Conservation (phyloP, 2,329 filamentous ascomycete genomes). For the Nothophaeocryptopus gaeumannii region DNA sequence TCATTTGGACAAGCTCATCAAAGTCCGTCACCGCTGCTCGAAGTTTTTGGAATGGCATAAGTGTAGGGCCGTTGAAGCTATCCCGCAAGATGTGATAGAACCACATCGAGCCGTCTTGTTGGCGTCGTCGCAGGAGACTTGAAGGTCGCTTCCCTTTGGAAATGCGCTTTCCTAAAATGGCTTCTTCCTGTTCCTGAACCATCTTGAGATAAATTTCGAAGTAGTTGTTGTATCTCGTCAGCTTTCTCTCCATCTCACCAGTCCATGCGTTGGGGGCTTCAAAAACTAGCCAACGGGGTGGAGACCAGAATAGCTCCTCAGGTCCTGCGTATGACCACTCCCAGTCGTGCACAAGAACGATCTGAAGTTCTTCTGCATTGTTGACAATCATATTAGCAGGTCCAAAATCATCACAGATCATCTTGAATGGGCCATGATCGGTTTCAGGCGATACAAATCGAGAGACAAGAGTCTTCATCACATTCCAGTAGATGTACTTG, state of each 20-base stretch:
- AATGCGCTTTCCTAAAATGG: slow-evolving; percentile 5
- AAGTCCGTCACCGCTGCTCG: slow-evolving; percentile 1
- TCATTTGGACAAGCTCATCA: slow-evolving; percentile 5
- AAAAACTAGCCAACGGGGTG: slow-evolving; percentile 17
- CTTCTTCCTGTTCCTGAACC: slow-evolving; percentile 3
- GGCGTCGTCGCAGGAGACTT: background rate
- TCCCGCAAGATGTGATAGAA: slow-evolving; percentile 8
- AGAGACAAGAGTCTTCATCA: slow-evolving; percentile 6
- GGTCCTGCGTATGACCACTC: slow-evolving; percentile 28
- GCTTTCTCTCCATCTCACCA: slow-evolving; percentile 1
- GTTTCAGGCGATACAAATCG: slow-evolving; percentile 9
- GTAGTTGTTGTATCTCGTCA: slow-evolving; percentile 6
- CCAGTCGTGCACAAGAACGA: slow-evolving; percentile 27
- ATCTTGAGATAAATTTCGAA: slow-evolving; percentile 5
- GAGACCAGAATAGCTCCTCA: slow-evolving; percentile 21
- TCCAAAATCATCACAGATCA: slow-evolving; percentile 25
- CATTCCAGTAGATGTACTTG: slow-evolving; percentile 24
- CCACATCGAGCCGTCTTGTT: slow-evolving; percentile 4
- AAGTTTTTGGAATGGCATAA: slow-evolving; percentile 4
- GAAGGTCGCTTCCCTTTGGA: too few relatives aligned
- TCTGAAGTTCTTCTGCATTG: slow-evolving; percentile 20
- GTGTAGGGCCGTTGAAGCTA: slow-evolving; percentile 1
- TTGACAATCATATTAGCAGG: slow-evolving; percentile 27
- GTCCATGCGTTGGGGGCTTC: background rate
- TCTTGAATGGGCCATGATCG: slow-evolving; percentile 14